Evolutionary conservation across 192 early-diverging fungal species (phyloP).

Genomic region (Paraglomus occultum): DNA sequence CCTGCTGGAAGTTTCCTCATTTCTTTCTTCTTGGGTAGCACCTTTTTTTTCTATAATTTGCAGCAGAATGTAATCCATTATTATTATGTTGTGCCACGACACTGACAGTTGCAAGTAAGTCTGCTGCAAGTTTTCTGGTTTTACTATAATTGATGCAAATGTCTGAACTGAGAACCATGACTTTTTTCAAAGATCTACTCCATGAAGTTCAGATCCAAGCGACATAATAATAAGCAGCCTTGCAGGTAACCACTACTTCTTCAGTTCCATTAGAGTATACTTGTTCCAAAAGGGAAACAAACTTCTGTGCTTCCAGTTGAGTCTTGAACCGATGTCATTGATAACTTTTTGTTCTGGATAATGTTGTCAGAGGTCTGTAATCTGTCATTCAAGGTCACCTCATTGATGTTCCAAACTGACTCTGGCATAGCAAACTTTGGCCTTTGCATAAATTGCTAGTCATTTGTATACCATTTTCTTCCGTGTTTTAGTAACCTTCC

Average conservation of each 20-base stretch:
- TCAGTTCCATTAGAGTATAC: not conserved
- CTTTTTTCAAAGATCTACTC: not conserved
- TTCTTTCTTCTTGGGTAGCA: conserved; percentile 7
- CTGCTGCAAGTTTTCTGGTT: conserved; percentile 9
- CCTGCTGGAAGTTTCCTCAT: conserved; percentile 14
- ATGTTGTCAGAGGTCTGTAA: not conserved
- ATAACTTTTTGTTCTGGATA: conserved; percentile 2
- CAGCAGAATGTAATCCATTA: not conserved
- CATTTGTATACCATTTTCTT: too few species aligned
- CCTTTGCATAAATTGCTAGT: too few species aligned
- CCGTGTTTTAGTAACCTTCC: too few species aligned
- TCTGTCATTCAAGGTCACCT: not conserved
- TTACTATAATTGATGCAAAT: conserved; percentile 2
- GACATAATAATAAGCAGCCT: conserved; percentile 2
- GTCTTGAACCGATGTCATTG: not conserved
- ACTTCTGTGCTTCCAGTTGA: not conserved
- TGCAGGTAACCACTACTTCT: conserved; percentile 19
- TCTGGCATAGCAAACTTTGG: too few species aligned
- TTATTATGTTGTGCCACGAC: conserved; percentile 14
- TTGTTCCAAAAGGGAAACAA: not conserved
- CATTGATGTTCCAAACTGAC: too few species aligned
- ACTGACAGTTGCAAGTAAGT: conserved; percentile 16
- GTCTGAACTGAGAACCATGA: conserved; percentile 10
- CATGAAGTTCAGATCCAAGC: conserved; percentile 12
- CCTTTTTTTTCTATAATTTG: not conserved